These are phyloP conservation scores for Jamesozyma rosinii DNA, from an alignment of 805 yeast genomes.

Conservation along the genomic window DNA sequence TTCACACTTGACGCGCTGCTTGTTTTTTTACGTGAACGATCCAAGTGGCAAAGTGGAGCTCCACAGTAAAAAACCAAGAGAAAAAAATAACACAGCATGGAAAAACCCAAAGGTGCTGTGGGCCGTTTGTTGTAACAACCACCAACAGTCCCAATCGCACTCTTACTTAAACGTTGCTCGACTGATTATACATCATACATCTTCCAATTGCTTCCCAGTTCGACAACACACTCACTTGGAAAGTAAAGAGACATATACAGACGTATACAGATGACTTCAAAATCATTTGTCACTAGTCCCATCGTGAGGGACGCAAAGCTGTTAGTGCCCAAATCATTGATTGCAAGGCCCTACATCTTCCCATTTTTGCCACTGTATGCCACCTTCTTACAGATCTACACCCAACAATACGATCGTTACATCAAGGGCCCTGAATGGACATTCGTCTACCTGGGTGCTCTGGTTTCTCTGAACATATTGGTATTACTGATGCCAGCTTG, in stretches of 20 bases:
- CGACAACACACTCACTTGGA: background rate
- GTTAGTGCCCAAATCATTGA: slow-evolving; percentile 54
- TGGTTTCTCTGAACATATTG: slow-evolving; percentile 63
- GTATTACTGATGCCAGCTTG: slow-evolving; percentile 89
- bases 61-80: background rate
- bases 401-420: slow-evolving; percentile 62
- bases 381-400: slow-evolving; percentile 54
- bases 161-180: background rate
- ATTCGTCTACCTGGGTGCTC: slow-evolving; percentile 69
- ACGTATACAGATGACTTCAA: slow-evolving; percentile 12
- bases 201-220: no score
- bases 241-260: background rate
- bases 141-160: no score
- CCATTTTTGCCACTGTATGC: slow-evolving; percentile 80
- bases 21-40: no score
- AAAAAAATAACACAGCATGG: background rate
- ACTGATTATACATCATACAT: no score
- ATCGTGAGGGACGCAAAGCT: slow-evolving; percentile 64
- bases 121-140: no score
- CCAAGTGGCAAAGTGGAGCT: background rate
- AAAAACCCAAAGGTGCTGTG: no score
- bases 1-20: no score
- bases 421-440: slow-evolving; percentile 95
- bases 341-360: slow-evolving; percentile 67
- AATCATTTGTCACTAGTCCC: slow-evolving; percentile 51